A percentile compares a stretch with the other conserved stretches of the same genome.
Evolutionary conservation across 305 asterid genomes (phyloP).

Genomic region (Lippia alba): DNA sequence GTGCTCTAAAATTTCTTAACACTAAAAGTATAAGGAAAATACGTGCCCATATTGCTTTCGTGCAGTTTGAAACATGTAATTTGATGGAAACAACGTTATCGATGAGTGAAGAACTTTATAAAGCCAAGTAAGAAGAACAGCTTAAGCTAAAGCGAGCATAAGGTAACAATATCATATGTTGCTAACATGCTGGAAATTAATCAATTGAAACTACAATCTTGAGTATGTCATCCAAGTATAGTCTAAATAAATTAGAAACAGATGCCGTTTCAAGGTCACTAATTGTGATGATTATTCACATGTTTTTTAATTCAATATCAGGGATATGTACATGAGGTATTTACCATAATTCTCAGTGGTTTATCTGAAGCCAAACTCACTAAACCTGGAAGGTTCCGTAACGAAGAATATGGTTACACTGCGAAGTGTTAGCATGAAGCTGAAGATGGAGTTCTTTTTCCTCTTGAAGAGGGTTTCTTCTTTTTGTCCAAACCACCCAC

Average conservation of each 20-base stretch:
- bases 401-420: constrained; percentile 84
- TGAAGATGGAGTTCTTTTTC: constrained; percentile 99
- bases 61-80: constrained; percentile 74
- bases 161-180: constrained; percentile 46
- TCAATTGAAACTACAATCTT: background rate
- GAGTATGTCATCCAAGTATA: background rate
- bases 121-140: constrained; percentile 67
- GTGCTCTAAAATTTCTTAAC: constrained; percentile 25
- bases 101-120: constrained; percentile 65
- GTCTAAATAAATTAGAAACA: background rate
- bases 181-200: background rate
- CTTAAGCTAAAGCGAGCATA: constrained; percentile 55
- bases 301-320: constrained; percentile 34
- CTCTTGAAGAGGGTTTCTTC: constrained; percentile 98
- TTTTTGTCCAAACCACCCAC: constrained; percentile 98
- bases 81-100: constrained; percentile 58
- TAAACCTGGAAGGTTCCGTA: constrained; percentile 91
- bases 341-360: constrained; percentile 78
- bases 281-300: constrained; percentile 3
- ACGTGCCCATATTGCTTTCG: background rate
- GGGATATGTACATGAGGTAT: constrained; percentile 89
- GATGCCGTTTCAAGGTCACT: background rate
- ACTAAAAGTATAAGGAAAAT: constrained; percentile 2
- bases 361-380: constrained; percentile 94
- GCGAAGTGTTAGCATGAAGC: constrained; percentile 98